phyloP scores from a whole-genome alignment of 225 moss, liverwort and hornwort genomes.

The Rhytidiadelphus loreus region DNA sequence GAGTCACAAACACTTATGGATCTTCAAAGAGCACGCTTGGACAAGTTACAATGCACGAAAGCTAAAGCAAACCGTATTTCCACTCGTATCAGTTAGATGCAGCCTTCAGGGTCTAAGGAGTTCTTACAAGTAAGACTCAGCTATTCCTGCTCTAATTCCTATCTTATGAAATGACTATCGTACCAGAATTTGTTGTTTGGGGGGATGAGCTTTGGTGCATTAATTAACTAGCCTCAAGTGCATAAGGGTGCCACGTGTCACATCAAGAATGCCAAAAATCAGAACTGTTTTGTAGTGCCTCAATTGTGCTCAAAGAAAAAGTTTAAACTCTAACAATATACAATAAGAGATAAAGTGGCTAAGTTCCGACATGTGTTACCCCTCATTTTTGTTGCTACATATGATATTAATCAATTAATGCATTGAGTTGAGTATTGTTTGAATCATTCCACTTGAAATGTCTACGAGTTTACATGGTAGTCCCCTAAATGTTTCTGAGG shows the following conservation, averaged over 20 bases:
- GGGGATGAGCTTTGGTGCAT: neutral
- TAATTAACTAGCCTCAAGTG: neutral
- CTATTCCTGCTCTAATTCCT: neutral
- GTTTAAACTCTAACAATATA: neutral
- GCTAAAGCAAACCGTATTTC: neutral
- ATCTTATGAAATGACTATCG: neutral
- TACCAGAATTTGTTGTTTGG: neutral
- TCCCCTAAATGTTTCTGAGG: neutral
- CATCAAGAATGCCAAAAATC: neutral
- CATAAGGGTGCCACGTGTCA: neutral
- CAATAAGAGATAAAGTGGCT: neutral
- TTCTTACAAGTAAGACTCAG: neutral
- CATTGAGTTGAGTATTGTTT: neutral
- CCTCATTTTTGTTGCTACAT: slow-evolving; percentile 22
- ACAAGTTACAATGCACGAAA: neutral
- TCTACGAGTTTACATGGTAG: neutral
- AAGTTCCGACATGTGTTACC: neutral
- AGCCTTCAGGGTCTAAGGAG: neutral
- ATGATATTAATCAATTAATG: neutral
- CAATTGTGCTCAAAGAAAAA: neutral
- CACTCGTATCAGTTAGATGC: neutral
- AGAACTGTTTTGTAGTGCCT: neutral
- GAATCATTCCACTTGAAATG: neutral
- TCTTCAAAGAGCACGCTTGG: neutral
- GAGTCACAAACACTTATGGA: neutral